Percentiles rank a stretch among this genome's conserved stretches.
These are phyloP conservation scores for Metarhizium sp. DNA, from an alignment of 2,329 filamentous ascomycete genomes.

Conservation along the genomic window DNA sequence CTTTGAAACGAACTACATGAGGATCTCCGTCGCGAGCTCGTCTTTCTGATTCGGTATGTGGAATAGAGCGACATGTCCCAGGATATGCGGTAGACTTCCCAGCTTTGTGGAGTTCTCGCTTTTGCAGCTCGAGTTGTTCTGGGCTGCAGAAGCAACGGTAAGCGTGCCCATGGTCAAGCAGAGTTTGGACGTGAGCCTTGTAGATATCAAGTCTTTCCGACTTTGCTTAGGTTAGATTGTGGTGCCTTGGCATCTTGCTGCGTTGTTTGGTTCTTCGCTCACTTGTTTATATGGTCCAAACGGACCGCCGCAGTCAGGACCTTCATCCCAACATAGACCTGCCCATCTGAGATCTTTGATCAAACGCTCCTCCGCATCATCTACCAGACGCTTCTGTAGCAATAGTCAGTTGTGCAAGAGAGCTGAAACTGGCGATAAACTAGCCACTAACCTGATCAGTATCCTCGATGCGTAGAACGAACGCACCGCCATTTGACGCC, in stretches of 20 bases:
- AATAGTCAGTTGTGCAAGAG: not conserved
- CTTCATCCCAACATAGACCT: conserved; percentile 89
- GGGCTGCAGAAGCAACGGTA: conserved; percentile 90
- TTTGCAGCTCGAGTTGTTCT: conserved; percentile 59
- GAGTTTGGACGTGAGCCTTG: conserved; percentile 54
- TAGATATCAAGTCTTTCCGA: conserved; percentile 75
- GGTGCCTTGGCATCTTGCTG: not conserved
- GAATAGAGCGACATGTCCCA: conserved; percentile 61
- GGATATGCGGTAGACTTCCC: conserved; percentile 38
- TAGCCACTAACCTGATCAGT: conserved; percentile 68
- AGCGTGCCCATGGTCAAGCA: conserved; percentile 64
- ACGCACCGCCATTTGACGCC: conserved; percentile 72
- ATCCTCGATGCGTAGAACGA: conserved; percentile 86
- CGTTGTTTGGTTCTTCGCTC: conserved; percentile 12
- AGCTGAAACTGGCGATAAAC: not conserved
- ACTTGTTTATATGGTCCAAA: conserved; percentile 83
- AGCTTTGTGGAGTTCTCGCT: conserved; percentile 48
- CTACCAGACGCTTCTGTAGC: conserved; percentile 65
- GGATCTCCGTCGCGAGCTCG: conserved; percentile 59
- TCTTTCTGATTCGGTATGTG: conserved; percentile 57
- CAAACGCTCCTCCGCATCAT: conserved; percentile 68
- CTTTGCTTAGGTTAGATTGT: conserved; percentile 28
- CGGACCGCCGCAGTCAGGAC: conserved; percentile 70
- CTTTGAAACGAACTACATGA: conserved; percentile 70
- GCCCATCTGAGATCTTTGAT: conserved; percentile 81